Evolutionary conservation across 306 rosid species (phyloP).

Genomic region (Dryas alaskensis): DNA sequence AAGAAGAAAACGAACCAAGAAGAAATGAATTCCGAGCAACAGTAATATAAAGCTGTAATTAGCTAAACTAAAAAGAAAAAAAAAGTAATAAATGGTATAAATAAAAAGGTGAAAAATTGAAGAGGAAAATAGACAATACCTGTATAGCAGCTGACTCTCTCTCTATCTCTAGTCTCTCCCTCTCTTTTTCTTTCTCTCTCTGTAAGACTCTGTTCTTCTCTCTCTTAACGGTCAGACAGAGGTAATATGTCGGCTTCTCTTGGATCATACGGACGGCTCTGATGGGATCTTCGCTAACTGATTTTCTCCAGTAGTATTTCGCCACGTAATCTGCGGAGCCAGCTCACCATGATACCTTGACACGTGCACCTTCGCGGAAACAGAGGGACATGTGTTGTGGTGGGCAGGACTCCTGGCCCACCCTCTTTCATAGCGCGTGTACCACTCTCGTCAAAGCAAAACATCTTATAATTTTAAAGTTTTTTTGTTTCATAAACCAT

Average conservation of each 20-base stretch:
- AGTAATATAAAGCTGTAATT: slow-evolving; percentile 8
- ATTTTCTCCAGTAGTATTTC: background rate
- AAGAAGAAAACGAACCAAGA: slow-evolving; percentile 1
- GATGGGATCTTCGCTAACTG: slow-evolving; percentile 47
- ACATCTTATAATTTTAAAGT: no score
- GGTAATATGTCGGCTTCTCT: slow-evolving; percentile 34
- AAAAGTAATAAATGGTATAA: slow-evolving; percentile 21
- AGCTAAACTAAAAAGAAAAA: background rate
- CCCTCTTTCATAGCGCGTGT: slow-evolving; percentile 19
- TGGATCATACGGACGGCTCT: slow-evolving; percentile 65
- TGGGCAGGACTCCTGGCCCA: background rate
- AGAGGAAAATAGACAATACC: slow-evolving; percentile 39
- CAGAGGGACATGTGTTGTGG: slow-evolving; percentile 24
- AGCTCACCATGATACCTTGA: slow-evolving; percentile 60
- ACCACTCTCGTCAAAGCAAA: background rate
- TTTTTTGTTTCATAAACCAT: no score
- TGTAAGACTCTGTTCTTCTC: slow-evolving; percentile 19
- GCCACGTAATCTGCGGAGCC: slow-evolving; percentile 52
- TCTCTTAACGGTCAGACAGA: slow-evolving; percentile 42
- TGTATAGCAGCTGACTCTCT: slow-evolving; percentile 34
- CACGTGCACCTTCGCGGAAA: slow-evolving; percentile 80
- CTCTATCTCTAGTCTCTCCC: slow-evolving; percentile 22
- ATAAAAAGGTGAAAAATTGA: slow-evolving; percentile 2
- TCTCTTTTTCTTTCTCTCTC: background rate
- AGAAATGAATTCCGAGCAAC: slow-evolving; percentile 10